A percentile compares a stretch with the other conserved stretches of the same genome.
Conservation (phyloP, 345 rosid genomes). For the Gossypium australe region DNA sequence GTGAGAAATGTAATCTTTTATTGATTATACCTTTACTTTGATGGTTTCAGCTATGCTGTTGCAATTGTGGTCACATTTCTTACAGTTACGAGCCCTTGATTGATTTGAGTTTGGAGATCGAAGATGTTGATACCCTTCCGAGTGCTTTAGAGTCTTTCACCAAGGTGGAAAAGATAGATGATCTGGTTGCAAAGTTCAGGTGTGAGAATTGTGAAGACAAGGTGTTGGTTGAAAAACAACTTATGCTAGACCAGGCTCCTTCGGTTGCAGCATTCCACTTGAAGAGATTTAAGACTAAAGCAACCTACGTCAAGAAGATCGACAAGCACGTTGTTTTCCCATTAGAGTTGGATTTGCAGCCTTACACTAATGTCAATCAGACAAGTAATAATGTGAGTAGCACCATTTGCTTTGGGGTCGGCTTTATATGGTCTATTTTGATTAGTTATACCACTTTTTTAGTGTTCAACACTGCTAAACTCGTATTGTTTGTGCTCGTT, state of each 20-base stretch:
- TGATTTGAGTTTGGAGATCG: slow-evolving; percentile 21
- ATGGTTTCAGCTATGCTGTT: slow-evolving; percentile 18
- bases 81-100: slow-evolving; percentile 10
- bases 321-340: slow-evolving; percentile 73
- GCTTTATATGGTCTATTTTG: neutral
- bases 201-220: slow-evolving; percentile 67
- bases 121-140: slow-evolving; percentile 14
- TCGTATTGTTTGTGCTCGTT: neutral
- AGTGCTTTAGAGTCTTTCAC: slow-evolving; percentile 19
- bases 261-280: slow-evolving; percentile 66
- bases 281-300: slow-evolving; percentile 84
- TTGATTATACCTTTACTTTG: neutral
- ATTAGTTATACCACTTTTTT: neutral
- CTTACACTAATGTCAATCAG: slow-evolving; percentile 37
- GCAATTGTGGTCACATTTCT: slow-evolving; percentile 18
- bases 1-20: neutral
- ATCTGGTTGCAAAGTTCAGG: slow-evolving; percentile 26
- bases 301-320: slow-evolving; percentile 59
- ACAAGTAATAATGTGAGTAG: slow-evolving; percentile 39
- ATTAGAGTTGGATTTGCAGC: slow-evolving; percentile 69
- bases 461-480: neutral
- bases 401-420: neutral
- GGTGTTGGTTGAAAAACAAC: slow-evolving; percentile 71
- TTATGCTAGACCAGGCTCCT: slow-evolving; percentile 65
- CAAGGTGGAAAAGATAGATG: slow-evolving; percentile 13